A percentile compares a stretch with the other conserved stretches of the same genome.
Conservation (phyloP, 2,329 filamentous ascomycete genomes). For the Lomentospora prolificans region DNA sequence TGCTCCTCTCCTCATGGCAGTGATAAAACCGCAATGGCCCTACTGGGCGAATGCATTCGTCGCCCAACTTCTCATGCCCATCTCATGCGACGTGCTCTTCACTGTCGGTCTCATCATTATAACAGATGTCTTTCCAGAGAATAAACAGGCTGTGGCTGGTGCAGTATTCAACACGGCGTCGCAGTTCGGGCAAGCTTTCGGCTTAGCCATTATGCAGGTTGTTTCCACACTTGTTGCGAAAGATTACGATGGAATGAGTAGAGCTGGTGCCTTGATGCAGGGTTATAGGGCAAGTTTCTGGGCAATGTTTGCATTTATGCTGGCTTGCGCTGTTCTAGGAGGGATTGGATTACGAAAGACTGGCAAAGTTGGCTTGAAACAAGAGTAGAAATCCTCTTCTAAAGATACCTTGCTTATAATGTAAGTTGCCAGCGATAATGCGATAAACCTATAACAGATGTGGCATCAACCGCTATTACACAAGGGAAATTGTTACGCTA, state of each 20-base stretch:
- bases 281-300: conserved; percentile 42
- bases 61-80: conserved; percentile 29
- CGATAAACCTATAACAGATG: too few species aligned
- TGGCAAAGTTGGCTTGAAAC: conserved; percentile 36
- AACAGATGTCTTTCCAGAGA: conserved; percentile 41
- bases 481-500: too few species aligned
- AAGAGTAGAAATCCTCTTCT: too few species aligned
- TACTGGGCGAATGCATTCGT: conserved; percentile 42
- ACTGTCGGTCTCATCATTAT: conserved; percentile 46
- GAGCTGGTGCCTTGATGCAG: conserved; percentile 27
- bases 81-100: conserved; percentile 39
- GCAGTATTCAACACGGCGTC: conserved; percentile 51
- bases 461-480: too few species aligned
- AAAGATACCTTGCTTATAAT: too few species aligned
- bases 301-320: conserved; percentile 37
- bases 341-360: conserved; percentile 29
- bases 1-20: conserved; percentile 44
- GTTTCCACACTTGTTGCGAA: conserved; percentile 29
- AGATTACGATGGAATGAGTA: conserved; percentile 17
- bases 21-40: conserved; percentile 34
- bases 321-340: conserved; percentile 28
- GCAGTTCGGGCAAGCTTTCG: conserved; percentile 44
- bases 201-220: conserved; percentile 35
- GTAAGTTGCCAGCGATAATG: too few species aligned
- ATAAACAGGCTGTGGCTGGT: conserved; percentile 48